Percentiles rank a stretch among this genome's conserved stretches.
Conservation (phyloP, 371 early-diverging fungal species). For the Gilbertella persicaria region DNA sequence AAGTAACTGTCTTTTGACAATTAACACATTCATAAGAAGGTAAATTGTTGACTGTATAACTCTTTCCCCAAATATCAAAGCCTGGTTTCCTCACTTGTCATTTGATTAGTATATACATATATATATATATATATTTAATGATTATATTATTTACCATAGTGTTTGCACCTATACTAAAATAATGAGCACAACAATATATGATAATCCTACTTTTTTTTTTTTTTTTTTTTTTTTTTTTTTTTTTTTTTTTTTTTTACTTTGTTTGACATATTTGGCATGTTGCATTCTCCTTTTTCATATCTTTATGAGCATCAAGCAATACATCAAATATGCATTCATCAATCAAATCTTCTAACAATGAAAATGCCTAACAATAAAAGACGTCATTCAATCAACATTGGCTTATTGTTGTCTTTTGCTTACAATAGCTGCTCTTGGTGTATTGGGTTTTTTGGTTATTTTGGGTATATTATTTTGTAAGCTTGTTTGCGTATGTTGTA, state of each 20-base stretch:
- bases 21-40: constrained; percentile 78
- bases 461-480: constrained; percentile 31
- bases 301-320: constrained; percentile 65
- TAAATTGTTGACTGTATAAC: constrained; percentile 51
- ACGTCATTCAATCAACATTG: not conserved
- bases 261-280: constrained; percentile 74
- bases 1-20: constrained; percentile 77
- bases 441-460: constrained; percentile 11
- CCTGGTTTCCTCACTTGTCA: constrained; percentile 58
- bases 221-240: no score
- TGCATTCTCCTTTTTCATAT: constrained; percentile 54
- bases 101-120: not conserved
- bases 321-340: constrained; percentile 73
- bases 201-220: no score
- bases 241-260: constrained; percentile 55
- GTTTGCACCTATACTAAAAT: constrained; percentile 31
- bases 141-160: constrained; percentile 34
- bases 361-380: constrained; percentile 34
- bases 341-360: constrained; percentile 54
- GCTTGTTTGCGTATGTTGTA: constrained; percentile 37
- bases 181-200: no score
- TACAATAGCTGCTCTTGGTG: constrained; percentile 37
- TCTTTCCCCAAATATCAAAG: constrained; percentile 73
- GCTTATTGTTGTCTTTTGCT: no score
- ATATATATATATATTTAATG: not conserved